These are phyloP conservation scores for Quercus phellos DNA, from an alignment of 331 rosid genomes.

Conservation along the genomic window DNA sequence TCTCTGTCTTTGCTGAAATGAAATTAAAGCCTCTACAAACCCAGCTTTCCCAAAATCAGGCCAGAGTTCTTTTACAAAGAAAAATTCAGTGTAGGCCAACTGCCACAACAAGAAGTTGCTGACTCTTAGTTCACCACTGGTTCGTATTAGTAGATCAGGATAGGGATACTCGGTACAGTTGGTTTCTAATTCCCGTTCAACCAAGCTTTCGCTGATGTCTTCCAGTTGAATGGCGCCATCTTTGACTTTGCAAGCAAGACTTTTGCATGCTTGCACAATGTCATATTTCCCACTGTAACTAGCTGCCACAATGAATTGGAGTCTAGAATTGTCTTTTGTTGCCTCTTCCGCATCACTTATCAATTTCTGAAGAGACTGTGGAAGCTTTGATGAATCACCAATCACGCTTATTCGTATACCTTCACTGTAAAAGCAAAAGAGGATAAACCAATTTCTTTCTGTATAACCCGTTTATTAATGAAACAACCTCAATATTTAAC, in stretches of 20 bases:
- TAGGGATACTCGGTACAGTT: slow-evolving; percentile 62
- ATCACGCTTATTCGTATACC: slow-evolving; percentile 52
- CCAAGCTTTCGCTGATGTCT: slow-evolving; percentile 44
- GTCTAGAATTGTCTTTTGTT: slow-evolving; percentile 34
- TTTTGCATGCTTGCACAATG: slow-evolving; percentile 69
- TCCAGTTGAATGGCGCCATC: slow-evolving; percentile 36
- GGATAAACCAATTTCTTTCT: neutral
- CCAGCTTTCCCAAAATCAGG: slow-evolving; percentile 68
- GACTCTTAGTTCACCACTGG: slow-evolving; percentile 73
- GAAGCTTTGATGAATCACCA: slow-evolving; percentile 65
- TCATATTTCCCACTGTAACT: slow-evolving; percentile 79
- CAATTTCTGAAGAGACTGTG: slow-evolving; percentile 24
- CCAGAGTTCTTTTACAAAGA: slow-evolving; percentile 49
- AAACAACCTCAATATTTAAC: neutral
- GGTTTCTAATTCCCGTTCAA: slow-evolving; percentile 68
- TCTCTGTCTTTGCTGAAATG: slow-evolving; percentile 64
- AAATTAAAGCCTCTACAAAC: slow-evolving; percentile 54
- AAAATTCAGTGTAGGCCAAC: slow-evolving; percentile 70
- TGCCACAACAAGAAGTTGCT: slow-evolving; percentile 89
- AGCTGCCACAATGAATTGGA: slow-evolving; percentile 59
- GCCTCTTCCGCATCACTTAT: slow-evolving; percentile 35
- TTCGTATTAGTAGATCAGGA: slow-evolving; percentile 73
- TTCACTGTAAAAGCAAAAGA: slow-evolving; percentile 32
- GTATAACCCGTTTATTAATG: neutral
- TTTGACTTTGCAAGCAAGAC: slow-evolving; percentile 46